phyloP scores from a whole-genome alignment of 352 stramenopile species.

The Lagenidium giganteum region DNA sequence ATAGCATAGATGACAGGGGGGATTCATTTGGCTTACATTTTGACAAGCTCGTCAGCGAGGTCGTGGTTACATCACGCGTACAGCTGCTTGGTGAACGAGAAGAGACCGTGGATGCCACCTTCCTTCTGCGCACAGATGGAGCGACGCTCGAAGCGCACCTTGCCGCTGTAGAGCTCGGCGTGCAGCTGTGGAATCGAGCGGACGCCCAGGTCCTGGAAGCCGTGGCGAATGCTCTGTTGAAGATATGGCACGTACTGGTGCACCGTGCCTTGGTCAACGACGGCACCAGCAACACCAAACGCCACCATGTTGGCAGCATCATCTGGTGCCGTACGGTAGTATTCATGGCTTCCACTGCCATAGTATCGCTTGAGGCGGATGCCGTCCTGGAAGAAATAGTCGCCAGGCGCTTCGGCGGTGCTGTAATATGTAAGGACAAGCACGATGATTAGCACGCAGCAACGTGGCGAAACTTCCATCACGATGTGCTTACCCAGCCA shows the following conservation, averaged over 20 bases:
- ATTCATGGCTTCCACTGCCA: constrained; percentile 97
- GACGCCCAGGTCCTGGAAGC: constrained; percentile 96
- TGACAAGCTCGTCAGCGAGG: background rate
- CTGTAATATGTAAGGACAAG: constrained; percentile 8
- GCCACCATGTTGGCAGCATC: constrained; percentile 91
- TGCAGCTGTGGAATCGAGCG: constrained; percentile 85
- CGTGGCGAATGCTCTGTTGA: constrained; percentile 95
- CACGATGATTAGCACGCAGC: no score
- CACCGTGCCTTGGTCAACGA: constrained; percentile 98
- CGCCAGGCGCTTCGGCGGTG: constrained; percentile 96
- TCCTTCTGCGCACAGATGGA: constrained; percentile 97
- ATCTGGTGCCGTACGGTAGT: constrained; percentile 56
- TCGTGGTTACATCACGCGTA: constrained; percentile 32
- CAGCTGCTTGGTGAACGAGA: constrained; percentile 92
- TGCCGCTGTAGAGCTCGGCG: constrained; percentile 52
- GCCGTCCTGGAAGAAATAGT: constrained; percentile 99
- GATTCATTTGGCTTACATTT: background rate
- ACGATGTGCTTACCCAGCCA: constrained; percentile 90
- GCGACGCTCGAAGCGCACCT: constrained; percentile 94
- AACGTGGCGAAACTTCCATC: no score
- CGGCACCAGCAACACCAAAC: constrained; percentile 95
- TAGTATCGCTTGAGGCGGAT: constrained; percentile 99
- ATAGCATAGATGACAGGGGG: no score
- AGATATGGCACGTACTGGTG: constrained; percentile 98
- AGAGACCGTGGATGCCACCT: constrained; percentile 95